Conservation (phyloP, 2,329 filamentous ascomycete species). For the Diaporthe nobilis region DNA sequence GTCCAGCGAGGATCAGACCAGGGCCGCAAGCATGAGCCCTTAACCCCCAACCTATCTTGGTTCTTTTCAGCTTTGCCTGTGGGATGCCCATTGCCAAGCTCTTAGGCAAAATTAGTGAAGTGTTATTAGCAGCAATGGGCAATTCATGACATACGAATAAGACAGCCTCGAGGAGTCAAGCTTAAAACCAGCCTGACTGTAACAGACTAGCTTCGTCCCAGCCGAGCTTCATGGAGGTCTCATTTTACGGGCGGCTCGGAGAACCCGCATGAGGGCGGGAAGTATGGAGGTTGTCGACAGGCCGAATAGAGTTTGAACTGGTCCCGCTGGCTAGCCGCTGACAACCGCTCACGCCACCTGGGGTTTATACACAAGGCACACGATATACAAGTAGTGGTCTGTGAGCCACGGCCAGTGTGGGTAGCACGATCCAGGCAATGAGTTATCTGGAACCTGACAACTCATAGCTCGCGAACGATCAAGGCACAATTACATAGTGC, state of each 20-base stretch:
- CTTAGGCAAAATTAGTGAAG: not conserved
- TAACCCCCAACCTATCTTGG: not conserved
- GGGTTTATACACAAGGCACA: not conserved
- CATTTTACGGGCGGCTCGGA: conserved; percentile 22
- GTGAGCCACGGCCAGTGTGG: not conserved
- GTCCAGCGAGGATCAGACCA: not conserved
- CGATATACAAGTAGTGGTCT: not conserved
- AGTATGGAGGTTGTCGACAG: conserved; percentile 8
- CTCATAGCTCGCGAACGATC: not conserved
- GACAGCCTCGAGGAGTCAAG: not conserved
- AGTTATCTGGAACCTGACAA: not conserved
- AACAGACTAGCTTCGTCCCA: not conserved
- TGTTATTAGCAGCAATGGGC: not conserved
- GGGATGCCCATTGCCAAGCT: conserved; percentile 16
- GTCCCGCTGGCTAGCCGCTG: not conserved
- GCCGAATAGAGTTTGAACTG: conserved; percentile 17
- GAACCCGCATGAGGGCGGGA: conserved; percentile 1
- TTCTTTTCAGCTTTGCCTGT: conserved; percentile 5
- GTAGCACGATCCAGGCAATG: not conserved
- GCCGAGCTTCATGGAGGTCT: conserved; percentile 2
- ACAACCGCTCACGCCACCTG: not conserved
- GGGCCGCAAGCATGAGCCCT: conserved; percentile 1
- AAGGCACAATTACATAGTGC: not conserved
- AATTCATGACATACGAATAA: not conserved
- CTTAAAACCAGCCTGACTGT: conserved; percentile 8